Evolutionary conservation across 768 basidiomycete species (phyloP), one percentile per base, ranked within the genome.

Genomic region (Tulasnella sp.): DNA sequence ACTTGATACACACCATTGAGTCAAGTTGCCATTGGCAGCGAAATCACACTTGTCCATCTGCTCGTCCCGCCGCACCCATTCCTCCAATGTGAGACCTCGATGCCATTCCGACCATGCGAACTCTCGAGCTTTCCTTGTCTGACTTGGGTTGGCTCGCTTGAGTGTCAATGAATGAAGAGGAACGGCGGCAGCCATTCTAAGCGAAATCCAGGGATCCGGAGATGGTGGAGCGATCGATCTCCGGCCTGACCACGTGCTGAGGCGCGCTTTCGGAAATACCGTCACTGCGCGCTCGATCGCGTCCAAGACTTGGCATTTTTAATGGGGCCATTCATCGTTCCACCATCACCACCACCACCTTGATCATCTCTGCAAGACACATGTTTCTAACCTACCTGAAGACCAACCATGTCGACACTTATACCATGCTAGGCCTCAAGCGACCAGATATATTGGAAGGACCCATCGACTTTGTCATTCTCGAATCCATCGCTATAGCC

Each of bases 1-100:
- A n/a, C n/a, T n/a, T n/a, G n/a, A n/a, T n/a, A n/a, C 65, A 13
- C 43, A 81, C 82, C 82, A 85, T 43, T 76, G 78, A 43, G 73
- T 75, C 38, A 79, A 64, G 44, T 71, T 75, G 11, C 76, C 79
- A 50, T 78, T 68, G 17, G 63, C 65, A 5, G 77, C 76, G 53
- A 78, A 74, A 55, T 79, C 77, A 59, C 72, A 68, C 4, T 61
- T 60, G 34, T 78, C 75, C 65, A 77, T 68, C 11, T 69, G 61
- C 0, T 62, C 70, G 63, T 78, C 73, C 27, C 76, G 70, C 34
- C 72, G 68, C 8, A 79, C 62, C 63, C 79, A 83, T 60, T 78
- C 72, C 45, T 80, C 76, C 21, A 75, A 43, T 0, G 73, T 71
- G 60, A 77, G 62, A 1, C 72, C 73, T 56, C 68, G 73, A 2